Evolutionary conservation across 2,329 filamentous ascomycete genomes (phyloP).

Genomic region (Orbilia brochopaga): DNA sequence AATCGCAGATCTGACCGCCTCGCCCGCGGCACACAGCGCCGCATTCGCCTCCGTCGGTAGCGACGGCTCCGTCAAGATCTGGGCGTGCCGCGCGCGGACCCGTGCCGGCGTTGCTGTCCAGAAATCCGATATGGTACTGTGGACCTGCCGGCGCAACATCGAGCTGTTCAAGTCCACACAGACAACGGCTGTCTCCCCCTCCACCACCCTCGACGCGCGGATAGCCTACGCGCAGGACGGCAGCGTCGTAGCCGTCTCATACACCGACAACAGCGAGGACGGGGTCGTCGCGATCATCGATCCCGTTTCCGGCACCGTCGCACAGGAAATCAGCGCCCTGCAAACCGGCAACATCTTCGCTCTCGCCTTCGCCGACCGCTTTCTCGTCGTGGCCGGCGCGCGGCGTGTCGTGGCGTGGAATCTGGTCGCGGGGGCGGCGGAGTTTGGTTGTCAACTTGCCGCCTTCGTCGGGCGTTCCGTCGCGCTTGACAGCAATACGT

Average conservation of each 20-base stretch:
- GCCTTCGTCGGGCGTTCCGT: constrained; percentile 15
- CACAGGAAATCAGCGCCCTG: constrained; percentile 70
- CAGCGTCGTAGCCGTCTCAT: constrained; percentile 64
- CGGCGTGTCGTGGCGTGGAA: constrained; percentile 80
- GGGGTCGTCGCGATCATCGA: constrained; percentile 69
- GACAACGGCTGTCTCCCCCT: constrained; percentile 19
- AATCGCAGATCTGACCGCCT: constrained; percentile 75
- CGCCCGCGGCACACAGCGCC: constrained; percentile 65
- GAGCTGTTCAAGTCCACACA: constrained; percentile 37
- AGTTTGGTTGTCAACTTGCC: constrained; percentile 61
- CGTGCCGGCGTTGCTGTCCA: constrained; percentile 64
- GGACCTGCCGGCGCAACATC: constrained; percentile 39
- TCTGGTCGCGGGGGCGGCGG: constrained; percentile 76
- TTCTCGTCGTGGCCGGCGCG: constrained; percentile 73
- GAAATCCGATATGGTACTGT: constrained; percentile 39
- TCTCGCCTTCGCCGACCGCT: constrained; percentile 74
- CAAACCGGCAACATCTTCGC: constrained; percentile 70
- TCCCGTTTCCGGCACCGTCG: constrained; percentile 70
- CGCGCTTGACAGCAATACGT: constrained; percentile 19
- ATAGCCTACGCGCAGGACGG: constrained; percentile 40
- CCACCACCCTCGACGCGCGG: constrained; percentile 28
- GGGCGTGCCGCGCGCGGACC: constrained; percentile 75
- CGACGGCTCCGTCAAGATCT: constrained; percentile 78
- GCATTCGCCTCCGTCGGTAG: constrained; percentile 85
- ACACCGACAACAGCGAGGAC: constrained; percentile 61